phyloP scores from a whole-genome alignment of 371 early-diverging fungal species.

The Choanephora cucurbitarum region DNA sequence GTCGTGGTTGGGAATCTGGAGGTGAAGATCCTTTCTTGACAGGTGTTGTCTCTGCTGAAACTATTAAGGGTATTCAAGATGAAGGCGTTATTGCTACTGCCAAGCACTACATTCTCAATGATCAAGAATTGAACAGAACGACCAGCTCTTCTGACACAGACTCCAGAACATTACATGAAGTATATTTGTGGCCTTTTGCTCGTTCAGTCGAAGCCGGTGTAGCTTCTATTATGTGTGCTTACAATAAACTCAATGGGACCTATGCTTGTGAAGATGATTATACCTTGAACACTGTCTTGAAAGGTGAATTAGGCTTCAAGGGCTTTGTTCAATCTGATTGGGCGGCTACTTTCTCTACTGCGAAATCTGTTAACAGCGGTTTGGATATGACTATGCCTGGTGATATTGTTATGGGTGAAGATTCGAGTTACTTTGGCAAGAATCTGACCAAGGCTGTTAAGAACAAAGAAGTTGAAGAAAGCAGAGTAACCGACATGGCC shows the following conservation, averaged over 20 bases:
- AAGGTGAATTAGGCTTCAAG: constrained; percentile 52
- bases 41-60: constrained; percentile 35
- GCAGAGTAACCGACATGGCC: constrained; percentile 57
- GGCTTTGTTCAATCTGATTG: constrained; percentile 48
- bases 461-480: constrained; percentile 29
- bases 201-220: constrained; percentile 56
- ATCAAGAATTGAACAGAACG: constrained; percentile 45
- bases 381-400: constrained; percentile 66
- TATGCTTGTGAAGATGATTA: constrained; percentile 57
- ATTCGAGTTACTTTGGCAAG: constrained; percentile 34
- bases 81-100: constrained; percentile 55
- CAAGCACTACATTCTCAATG: constrained; percentile 55
- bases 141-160: constrained; percentile 42
- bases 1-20: constrained; percentile 63
- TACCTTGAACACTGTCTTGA: constrained; percentile 46
- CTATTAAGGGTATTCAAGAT: constrained; percentile 40
- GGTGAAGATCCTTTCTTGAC: constrained; percentile 67
- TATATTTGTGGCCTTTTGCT: constrained; percentile 60
- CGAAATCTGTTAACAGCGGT: constrained; percentile 44
- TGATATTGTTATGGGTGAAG: constrained; percentile 30
- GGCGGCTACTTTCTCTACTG: constrained; percentile 34
- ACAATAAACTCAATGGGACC: constrained; percentile 52
- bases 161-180: constrained; percentile 57
- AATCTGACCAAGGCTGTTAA: constrained; percentile 37
- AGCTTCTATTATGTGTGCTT: constrained; percentile 59